These are phyloP conservation scores for Bipolaris cookei DNA, from an alignment of 2,329 filamentous ascomycete species.

Conservation along the genomic window DNA sequence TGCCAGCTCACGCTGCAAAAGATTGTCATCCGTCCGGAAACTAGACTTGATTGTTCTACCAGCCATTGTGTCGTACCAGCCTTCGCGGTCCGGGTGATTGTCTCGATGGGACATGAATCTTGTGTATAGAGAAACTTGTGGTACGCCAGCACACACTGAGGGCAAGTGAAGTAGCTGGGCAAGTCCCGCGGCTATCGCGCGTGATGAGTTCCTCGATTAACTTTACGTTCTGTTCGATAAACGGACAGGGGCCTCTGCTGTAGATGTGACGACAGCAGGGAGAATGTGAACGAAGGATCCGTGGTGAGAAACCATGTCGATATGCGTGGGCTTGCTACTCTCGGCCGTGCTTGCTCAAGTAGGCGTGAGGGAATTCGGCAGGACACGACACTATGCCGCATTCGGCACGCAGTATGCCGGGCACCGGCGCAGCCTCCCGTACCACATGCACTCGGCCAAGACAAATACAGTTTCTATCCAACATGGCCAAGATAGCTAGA, in stretches of 20 bases:
- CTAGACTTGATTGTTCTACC: conserved; percentile 44
- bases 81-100: conserved; percentile 17
- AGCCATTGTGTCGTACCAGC: conserved; percentile 23
- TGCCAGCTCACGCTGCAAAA: conserved; percentile 27
- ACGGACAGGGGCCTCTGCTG: background rate
- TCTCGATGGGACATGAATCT: conserved; percentile 16
- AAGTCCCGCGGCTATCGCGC: conserved; percentile 7
- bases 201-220: background rate
- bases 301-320: background rate
- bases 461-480: no score
- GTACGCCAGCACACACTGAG: conserved; percentile 36
- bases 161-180: conserved; percentile 8
- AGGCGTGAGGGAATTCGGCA: background rate
- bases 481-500: no score
- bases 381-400: background rate
- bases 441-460: no score
- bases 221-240: background rate
- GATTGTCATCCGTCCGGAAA: conserved; percentile 24
- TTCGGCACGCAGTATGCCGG: background rate
- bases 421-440: no score
- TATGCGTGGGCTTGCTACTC: background rate
- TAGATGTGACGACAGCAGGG: background rate
- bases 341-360: background rate
- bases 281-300: background rate
- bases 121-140: conserved; percentile 15